Evolutionary conservation across 371 early-diverging fungal species (phyloP), one percentile per base, ranked within the genome.

Genomic region (Mucor irregularis): DNA sequence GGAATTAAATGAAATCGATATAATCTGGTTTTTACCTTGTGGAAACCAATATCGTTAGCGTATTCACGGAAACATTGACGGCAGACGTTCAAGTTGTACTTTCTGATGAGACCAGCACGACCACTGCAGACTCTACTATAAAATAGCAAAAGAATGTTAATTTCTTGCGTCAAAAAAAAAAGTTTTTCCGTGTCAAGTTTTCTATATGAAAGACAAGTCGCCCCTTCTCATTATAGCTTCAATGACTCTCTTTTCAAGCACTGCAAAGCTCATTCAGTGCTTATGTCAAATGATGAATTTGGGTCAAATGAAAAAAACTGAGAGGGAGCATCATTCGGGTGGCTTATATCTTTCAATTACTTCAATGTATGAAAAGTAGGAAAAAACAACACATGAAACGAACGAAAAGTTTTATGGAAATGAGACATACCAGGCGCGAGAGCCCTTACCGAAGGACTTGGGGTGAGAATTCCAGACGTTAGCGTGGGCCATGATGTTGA

Each of bases 61-160:
- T 99, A 93, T 86, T 99, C 97, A 84, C 99, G 98, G 94, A 99
- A 99, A 90, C 99, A 99, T 87, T 99, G 98, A 88, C 99, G 94
- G 92, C 99, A 99, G 71, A 99, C 84, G 88, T 97, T 92, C 58
- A 99, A 83, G 68, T 88, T 90, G 90, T 99, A 98, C 89, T 98
- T 99, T 88, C 99, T 97, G 87, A 99, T 99, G 69, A 99, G 87
- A 89, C 99, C 99, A 69, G 97, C 96, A 71, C 90, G 95, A 90
- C 99, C 97, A 62, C 94, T 87, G 83, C 95, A 96, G 76, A 97
- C 96, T 70, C 99, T 95, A 90, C 96, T 94, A 69, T 39, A 29
- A 25, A 26, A 29, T 10, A 17, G 28, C 14, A 46, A 28, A 31
- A 28, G 38, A 31, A 47, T 37, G 28, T 53, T 48, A 50, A 16